phyloP scores from a whole-genome alignment of 805 yeast species.

The Saccharomycopsis capsularis region DNA sequence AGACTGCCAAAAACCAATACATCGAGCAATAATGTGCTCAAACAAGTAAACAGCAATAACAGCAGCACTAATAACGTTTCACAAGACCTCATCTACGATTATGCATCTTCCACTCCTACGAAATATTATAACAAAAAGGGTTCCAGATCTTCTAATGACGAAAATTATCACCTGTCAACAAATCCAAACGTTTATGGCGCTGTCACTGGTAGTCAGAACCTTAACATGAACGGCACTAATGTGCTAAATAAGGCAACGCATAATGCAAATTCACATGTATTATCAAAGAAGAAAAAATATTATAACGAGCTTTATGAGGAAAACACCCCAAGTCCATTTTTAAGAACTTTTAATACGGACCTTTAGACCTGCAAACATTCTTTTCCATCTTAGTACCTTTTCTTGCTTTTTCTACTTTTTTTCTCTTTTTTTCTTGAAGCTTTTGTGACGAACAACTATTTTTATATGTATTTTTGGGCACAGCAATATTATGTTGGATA shows the following conservation, averaged over 20 bases:
- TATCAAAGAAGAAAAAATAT: slow-evolving; percentile 18
- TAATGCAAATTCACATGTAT: not conserved
- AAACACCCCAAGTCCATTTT: slow-evolving; percentile 18
- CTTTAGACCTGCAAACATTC: no score
- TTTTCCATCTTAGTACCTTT: no score
- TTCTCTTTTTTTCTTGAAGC: no score
- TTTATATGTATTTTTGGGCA: no score
- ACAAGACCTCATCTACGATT: slow-evolving; percentile 2
- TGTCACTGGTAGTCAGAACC: slow-evolving; percentile 13
- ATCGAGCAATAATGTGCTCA: not conserved
- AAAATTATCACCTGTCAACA: not conserved
- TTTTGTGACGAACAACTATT: no score
- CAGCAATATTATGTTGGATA: no score
- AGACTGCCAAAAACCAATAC: not conserved
- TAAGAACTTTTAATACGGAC: slow-evolving; percentile 16
- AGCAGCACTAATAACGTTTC: slow-evolving; percentile 5
- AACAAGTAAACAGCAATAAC: not conserved
- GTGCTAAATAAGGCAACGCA: slow-evolving; percentile 9
- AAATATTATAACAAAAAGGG: not conserved
- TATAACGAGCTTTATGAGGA: slow-evolving; percentile 21
- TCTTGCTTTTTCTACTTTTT: no score
- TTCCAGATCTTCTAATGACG: not conserved
- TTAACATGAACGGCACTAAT: slow-evolving; percentile 19
- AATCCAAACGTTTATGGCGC: slow-evolving; percentile 16
- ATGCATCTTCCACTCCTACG: not conserved